Percentiles rank a stretch among this genome's conserved stretches.
phyloP scores from a whole-genome alignment of 2,329 filamentous ascomycete species.

The Cordyceps militaris region DNA sequence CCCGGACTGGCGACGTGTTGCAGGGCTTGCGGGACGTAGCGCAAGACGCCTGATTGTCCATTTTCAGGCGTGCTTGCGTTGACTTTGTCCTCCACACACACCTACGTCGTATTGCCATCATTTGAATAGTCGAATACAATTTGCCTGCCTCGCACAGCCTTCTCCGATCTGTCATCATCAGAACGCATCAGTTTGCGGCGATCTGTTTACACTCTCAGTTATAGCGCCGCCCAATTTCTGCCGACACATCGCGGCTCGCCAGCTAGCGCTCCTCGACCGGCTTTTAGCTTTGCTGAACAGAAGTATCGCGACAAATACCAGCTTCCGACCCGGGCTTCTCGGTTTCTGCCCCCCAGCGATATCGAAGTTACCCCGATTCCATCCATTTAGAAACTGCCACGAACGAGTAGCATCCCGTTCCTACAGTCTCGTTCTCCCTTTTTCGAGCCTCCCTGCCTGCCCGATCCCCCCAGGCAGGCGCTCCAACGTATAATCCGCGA shows the following conservation, averaged over 20 bases:
- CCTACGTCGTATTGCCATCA: conserved; percentile 9
- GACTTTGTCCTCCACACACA: conserved; percentile 11
- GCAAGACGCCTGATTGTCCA: not conserved
- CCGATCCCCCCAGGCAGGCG: conserved; percentile 31
- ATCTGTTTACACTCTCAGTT: not conserved
- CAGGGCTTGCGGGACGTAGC: conserved; percentile 10
- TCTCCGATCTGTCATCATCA: not conserved
- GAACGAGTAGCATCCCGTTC: conserved; percentile 17
- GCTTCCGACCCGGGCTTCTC: not conserved
- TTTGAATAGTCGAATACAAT: conserved; percentile 4
- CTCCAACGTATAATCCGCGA: conserved; percentile 25
- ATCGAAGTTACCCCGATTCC: conserved; percentile 17
- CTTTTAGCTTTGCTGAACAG: not conserved
- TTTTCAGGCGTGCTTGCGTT: conserved; percentile 11
- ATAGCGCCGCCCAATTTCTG: not conserved
- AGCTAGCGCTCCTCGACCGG: not conserved
- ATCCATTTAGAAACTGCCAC: conserved; percentile 30
- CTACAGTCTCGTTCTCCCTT: conserved; percentile 23
- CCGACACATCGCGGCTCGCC: not conserved
- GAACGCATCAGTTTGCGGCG: not conserved
- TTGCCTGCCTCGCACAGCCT: not conserved
- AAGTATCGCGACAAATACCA: conserved; percentile 5
- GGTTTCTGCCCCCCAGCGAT: conserved; percentile 3
- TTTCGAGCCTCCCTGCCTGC: conserved; percentile 28
- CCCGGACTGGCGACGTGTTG: conserved; percentile 13